Conservation (phyloP, 495 filamentous ascomycete genomes). For the Bacidia gigantensis region DNA sequence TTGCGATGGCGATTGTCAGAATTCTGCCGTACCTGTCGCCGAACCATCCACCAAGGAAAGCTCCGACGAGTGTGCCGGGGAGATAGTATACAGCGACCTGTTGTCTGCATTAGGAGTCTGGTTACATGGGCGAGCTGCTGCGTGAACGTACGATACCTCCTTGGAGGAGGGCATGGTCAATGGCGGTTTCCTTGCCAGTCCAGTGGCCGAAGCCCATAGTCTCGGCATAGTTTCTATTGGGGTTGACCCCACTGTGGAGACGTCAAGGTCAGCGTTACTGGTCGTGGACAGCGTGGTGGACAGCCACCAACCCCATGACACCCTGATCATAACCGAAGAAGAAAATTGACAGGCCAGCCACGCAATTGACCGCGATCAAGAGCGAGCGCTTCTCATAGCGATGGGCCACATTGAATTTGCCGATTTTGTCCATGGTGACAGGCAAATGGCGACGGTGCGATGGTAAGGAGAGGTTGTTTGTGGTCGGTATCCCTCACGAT, state of each 20-base stretch:
- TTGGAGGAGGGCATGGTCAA: constrained; percentile 49
- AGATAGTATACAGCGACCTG: constrained; percentile 49
- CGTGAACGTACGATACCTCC: constrained; percentile 44
- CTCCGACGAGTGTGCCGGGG: constrained; percentile 45
- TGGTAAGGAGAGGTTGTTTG: not conserved
- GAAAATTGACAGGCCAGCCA: constrained; percentile 46
- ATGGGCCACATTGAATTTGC: constrained; percentile 45
- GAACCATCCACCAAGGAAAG: constrained; percentile 44
- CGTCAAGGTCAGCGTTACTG: not conserved
- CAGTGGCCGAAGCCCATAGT: constrained; percentile 53
- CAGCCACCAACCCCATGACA: constrained; percentile 51
- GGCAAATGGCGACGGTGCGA: not conserved
- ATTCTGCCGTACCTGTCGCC: constrained; percentile 50
- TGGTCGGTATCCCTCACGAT: not conserved
- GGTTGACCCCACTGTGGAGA: constrained; percentile 43
- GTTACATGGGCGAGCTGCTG: not conserved
- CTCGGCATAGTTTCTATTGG: constrained; percentile 42
- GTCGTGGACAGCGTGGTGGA: too few relatives aligned
- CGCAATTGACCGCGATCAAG: constrained; percentile 49
- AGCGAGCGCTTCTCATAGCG: constrained; percentile 47
- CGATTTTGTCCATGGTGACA: constrained; percentile 25
- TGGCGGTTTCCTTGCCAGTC: constrained; percentile 29
- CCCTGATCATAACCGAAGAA: constrained; percentile 58
- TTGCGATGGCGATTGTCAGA: constrained; percentile 43
- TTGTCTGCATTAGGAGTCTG: not conserved